These are phyloP conservation scores for Pholiota conissans DNA, from an alignment of 768 basidiomycete genomes.

Conservation along the genomic window DNA sequence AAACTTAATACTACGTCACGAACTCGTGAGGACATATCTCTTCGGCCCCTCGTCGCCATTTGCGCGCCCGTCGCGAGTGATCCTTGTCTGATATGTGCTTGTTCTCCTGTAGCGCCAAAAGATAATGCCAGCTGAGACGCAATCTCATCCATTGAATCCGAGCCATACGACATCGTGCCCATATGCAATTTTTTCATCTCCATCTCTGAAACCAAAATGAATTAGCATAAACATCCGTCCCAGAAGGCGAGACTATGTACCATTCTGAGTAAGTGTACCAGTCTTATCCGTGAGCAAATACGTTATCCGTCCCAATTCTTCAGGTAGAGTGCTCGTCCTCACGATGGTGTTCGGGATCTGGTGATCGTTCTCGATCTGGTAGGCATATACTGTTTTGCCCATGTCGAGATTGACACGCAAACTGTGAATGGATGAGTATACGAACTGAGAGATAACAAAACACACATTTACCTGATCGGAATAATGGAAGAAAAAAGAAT, in stretches of 20 bases:
- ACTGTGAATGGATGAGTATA: conserved; percentile 39
- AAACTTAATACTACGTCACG: conserved; percentile 91
- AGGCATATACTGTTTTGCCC: conserved; percentile 98
- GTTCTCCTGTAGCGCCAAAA: conserved; percentile 67
- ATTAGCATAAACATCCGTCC: not conserved
- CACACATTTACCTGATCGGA: conserved; percentile 82
- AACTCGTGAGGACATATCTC: conserved; percentile 94
- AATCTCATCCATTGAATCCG: conserved; percentile 99
- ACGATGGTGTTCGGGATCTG: conserved; percentile 97
- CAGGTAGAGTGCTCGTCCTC: conserved; percentile 94
- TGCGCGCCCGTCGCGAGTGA: conserved; percentile 75
- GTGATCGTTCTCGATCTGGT: conserved; percentile 88
- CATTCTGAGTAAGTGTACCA: conserved; percentile 96
- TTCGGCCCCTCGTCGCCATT: conserved; percentile 80
- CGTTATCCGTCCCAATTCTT: conserved; percentile 93
- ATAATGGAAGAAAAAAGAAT: conserved; percentile 99
- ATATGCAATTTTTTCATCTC: conserved; percentile 99
- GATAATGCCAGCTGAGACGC: conserved; percentile 87
- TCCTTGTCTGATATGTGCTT: conserved; percentile 48
- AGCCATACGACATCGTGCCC: conserved; percentile 97
- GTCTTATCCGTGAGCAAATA: conserved; percentile 98
- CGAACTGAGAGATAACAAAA: not conserved
- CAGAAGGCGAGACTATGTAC: conserved; percentile 34
- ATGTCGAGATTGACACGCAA: conserved; percentile 99
- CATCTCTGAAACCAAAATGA: conserved; percentile 68